Conservation (phyloP, 495 filamentous ascomycete species). For the Immersiella caudata region DNA sequence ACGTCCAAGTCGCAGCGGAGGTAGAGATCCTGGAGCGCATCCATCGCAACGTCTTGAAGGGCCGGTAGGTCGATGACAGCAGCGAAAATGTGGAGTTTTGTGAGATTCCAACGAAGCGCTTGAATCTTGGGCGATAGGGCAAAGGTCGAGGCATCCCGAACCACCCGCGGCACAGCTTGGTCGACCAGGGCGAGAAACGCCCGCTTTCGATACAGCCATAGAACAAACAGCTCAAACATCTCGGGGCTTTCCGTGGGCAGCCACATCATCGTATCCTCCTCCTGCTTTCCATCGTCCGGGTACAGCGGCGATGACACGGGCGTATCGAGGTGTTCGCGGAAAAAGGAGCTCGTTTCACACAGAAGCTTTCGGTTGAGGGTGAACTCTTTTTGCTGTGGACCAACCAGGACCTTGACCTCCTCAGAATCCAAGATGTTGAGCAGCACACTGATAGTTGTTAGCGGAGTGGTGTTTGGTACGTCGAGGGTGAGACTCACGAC, state of each 20-base stretch:
- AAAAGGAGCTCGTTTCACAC: constrained; percentile 43
- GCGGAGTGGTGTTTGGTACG: neutral
- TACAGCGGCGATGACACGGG: constrained; percentile 7
- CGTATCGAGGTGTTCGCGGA: constrained; percentile 42
- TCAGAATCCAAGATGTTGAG: constrained; percentile 30
- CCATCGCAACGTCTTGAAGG: constrained; percentile 52
- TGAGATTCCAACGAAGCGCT: constrained; percentile 46
- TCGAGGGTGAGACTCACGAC: neutral
- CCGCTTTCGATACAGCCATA: constrained; percentile 47
- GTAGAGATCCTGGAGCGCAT: constrained; percentile 53
- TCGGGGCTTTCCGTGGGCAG: constrained; percentile 47
- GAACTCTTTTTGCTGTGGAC: constrained; percentile 46
- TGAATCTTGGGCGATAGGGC: constrained; percentile 18
- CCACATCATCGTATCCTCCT: constrained; percentile 37
- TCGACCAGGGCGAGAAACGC: constrained; percentile 45
- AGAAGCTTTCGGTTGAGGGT: constrained; percentile 45
- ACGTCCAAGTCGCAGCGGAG: constrained; percentile 54
- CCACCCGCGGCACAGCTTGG: constrained; percentile 25
- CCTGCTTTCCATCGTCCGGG: constrained; percentile 19
- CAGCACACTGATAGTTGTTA: constrained; percentile 20
- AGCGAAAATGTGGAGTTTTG: constrained; percentile 52
- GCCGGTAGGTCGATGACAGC: constrained; percentile 43
- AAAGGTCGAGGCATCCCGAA: constrained; percentile 29
- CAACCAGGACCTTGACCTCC: constrained; percentile 46
- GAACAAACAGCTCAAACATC: constrained; percentile 52